These are phyloP conservation scores for Vanderwaltozyma polyspora DNA, from an alignment of 805 yeast species.

Conservation along the genomic window DNA sequence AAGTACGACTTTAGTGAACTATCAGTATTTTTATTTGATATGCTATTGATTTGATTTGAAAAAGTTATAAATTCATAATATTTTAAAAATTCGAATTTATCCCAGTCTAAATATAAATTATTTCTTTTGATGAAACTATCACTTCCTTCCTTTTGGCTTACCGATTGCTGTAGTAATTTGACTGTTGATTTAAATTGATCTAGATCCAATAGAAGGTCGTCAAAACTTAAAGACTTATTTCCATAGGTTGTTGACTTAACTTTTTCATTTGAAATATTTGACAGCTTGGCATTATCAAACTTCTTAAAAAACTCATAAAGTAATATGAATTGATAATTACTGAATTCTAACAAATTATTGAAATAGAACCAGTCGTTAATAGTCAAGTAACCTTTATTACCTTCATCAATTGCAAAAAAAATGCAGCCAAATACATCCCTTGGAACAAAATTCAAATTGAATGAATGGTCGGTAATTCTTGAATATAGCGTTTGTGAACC, in stretches of 20 bases:
- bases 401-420: conserved; percentile 69
- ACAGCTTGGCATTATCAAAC: conserved; percentile 28
- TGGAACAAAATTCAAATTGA: conserved; percentile 41
- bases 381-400: conserved; percentile 54
- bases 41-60: conserved; percentile 5
- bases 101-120: conserved; percentile 27
- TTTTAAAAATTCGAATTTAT: conserved; percentile 20
- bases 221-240: conserved; percentile 30
- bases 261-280: conserved; percentile 4
- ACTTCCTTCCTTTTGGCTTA: conserved; percentile 7
- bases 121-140: conserved; percentile 17
- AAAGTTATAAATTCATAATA: conserved; percentile 14
- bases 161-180: conserved; percentile 24
- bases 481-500: conserved; percentile 22
- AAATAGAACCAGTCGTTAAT: conserved; percentile 66
- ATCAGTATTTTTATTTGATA: background rate
- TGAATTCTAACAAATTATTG: conserved; percentile 41
- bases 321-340: conserved; percentile 38
- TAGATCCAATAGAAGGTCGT: conserved; percentile 24
- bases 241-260: conserved; percentile 29
- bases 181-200: conserved; percentile 26
- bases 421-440: conserved; percentile 57
- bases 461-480: conserved; percentile 28
- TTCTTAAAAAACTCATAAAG: conserved; percentile 44
- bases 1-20: conserved; percentile 19